These are phyloP conservation scores for Dactylellina drechsleri DNA, from an alignment of 2,329 filamentous ascomycete genomes.

Conservation along the genomic window DNA sequence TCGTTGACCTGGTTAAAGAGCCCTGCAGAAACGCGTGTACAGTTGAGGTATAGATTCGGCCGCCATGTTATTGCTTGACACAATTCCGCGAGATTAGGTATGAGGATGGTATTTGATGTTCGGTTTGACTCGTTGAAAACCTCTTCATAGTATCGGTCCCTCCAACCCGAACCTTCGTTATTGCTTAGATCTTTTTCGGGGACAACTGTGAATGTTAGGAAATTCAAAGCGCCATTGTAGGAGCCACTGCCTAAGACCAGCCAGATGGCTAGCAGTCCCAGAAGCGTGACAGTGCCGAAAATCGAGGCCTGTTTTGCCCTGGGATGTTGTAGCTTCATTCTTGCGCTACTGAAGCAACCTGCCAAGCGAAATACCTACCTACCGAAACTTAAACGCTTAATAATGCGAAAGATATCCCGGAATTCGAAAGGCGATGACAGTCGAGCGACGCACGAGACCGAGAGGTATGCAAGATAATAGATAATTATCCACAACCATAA, in stretches of 20 bases:
- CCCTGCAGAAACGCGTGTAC: constrained; percentile 24
- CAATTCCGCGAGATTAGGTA: constrained; percentile 34
- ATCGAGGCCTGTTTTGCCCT: constrained; percentile 14
- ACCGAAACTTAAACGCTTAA: too few relatives aligned
- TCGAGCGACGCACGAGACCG: too few relatives aligned
- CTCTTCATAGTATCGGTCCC: constrained; percentile 28
- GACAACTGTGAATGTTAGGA: constrained; percentile 6
- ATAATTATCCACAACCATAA: too few relatives aligned
- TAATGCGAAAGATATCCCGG: too few relatives aligned
- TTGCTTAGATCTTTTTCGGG: background rate
- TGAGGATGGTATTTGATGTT: constrained; percentile 25
- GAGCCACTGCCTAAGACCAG: constrained; percentile 12
- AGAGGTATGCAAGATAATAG: too few relatives aligned
- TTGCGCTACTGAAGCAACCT: background rate
- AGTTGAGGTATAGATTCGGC: constrained; percentile 38
- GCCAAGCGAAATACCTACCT: too few relatives aligned
- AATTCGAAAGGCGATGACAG: too few relatives aligned
- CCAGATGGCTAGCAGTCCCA: constrained; percentile 9
- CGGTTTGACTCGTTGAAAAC: constrained; percentile 29
- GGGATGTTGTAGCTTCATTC: background rate
- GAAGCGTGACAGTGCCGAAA: constrained; percentile 8
- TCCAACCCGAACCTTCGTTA: constrained; percentile 22
- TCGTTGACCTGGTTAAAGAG: constrained; percentile 47
- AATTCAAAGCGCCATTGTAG: constrained; percentile 5
- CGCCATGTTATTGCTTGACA: constrained; percentile 31